Evolutionary conservation across 805 yeast species (phyloP), one percentile per base, ranked within the genome.

Genomic region (Candida chilensis): DNA sequence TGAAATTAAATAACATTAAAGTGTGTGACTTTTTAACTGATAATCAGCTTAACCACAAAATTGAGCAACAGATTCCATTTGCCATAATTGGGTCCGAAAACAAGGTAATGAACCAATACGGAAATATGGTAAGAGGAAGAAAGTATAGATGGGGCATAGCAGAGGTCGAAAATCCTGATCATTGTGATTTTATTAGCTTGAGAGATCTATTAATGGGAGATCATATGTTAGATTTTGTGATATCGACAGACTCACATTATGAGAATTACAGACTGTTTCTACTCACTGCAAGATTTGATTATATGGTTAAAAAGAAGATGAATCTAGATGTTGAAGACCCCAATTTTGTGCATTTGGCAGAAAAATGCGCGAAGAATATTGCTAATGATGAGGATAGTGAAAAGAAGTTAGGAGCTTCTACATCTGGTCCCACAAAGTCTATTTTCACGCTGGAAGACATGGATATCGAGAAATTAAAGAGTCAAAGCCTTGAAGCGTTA

Each of bases 71-170:
- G 22, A 67, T 73, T 41, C 96, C 96, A 0, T 86, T 68, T 49
- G 64, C 85, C 2, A 60, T 86, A 3, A 73, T 88, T 36, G 80
- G 87, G 14, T 73, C 94, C 2, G 77, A 67, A 37, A 64, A 66
- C 8, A 55, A 53, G 31, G 67, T 64, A 19, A 41, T 46, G 28
- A 64, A 64, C 30, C 41, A 52, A 3, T 56, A 57, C 7, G 76
- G 77, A 7, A 54, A 64, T 19, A 37, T 54, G 3, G 82, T 82
- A 17, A 65, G 81, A 38, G 95, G 92, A 12, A 68, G 95, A 45
- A 67, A 68, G 45, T 88, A 86, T 57, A 66, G 61, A 12, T 88
- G 96, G 96, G 96, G 96, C 1, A 52, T 71, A 15, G 83, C 84
- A 10, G 95, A 87, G 47, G 81, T 84, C 24, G 95, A 83, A 45